These are phyloP conservation scores for Protomyces macrosporus DNA, from an alignment of 1,139 yeast species.

Conservation along the genomic window DNA sequence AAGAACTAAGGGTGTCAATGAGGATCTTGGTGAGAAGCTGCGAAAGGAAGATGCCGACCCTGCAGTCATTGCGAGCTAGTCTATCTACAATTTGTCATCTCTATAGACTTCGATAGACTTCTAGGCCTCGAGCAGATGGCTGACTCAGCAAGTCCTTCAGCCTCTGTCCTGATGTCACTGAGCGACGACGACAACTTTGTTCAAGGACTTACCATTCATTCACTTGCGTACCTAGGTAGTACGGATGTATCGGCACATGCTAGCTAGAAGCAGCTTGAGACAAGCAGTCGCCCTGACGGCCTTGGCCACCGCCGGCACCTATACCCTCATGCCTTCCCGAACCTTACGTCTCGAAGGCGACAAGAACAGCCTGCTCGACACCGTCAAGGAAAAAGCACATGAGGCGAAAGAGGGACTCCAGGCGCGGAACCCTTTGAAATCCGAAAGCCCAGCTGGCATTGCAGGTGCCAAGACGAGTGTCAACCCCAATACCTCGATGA, in stretches of 20 bases:
- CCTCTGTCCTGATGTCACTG: too few relatives aligned
- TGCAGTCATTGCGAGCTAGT: slow-evolving; percentile 13
- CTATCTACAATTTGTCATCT: background rate
- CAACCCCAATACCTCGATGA: slow-evolving; percentile 18
- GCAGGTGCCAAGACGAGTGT: slow-evolving; percentile 16
- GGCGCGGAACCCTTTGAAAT: slow-evolving; percentile 6
- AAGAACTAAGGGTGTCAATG: background rate
- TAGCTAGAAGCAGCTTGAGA: background rate
- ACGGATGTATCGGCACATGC: background rate
- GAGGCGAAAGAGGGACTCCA: slow-evolving; percentile 8
- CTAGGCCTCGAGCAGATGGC: background rate
- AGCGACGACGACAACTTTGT: too few relatives aligned
- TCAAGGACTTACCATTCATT: too few relatives aligned
- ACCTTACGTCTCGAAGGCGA: background rate
- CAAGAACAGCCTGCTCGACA: background rate
- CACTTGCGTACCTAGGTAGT: too few relatives aligned
- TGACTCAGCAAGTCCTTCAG: background rate
- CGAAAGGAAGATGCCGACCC: slow-evolving; percentile 8
- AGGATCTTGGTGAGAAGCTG: slow-evolving; percentile 6
- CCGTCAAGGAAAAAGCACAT: slow-evolving; percentile 8
- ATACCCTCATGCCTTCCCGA: background rate
- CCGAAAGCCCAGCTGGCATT: slow-evolving; percentile 19
- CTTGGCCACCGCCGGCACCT: background rate
- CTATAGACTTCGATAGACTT: too few relatives aligned
- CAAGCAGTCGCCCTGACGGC: background rate